Evolutionary conservation across 768 basidiomycete species (phyloP).

Genomic region (Tephrocybe sp.): DNA sequence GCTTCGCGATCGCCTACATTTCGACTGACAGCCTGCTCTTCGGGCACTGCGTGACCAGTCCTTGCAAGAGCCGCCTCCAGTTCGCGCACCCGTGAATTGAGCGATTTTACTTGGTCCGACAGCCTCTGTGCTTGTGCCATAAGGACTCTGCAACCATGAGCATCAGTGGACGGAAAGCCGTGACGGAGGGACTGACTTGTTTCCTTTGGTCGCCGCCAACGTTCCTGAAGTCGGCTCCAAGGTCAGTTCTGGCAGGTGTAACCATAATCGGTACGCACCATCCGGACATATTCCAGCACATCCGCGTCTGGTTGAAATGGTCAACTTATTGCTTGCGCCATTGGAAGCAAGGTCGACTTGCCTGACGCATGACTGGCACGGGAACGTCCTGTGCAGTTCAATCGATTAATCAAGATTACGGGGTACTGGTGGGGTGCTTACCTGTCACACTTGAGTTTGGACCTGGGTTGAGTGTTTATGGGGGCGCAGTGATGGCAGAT

Average conservation of each 20-base stretch:
- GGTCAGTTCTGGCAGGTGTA: not conserved
- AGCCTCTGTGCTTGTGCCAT: constrained; percentile 50
- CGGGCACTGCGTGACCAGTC: constrained; percentile 6
- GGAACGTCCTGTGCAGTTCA: constrained; percentile 42
- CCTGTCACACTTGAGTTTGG: constrained; percentile 58
- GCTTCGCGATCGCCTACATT: constrained; percentile 12
- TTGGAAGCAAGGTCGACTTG: not conserved
- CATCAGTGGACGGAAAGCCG: not conserved
- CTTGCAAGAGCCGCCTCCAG: constrained; percentile 42
- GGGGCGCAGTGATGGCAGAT: not conserved
- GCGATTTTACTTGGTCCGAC: constrained; percentile 43
- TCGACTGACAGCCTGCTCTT: not conserved
- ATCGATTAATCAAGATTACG: constrained; percentile 7
- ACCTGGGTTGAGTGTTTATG: constrained; percentile 26
- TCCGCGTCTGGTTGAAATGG: constrained; percentile 35
- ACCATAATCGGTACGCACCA: constrained; percentile 26
- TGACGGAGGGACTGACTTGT: constrained; percentile 39
- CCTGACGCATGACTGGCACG: constrained; percentile 55
- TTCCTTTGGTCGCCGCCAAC: constrained; percentile 54
- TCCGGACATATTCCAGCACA: constrained; percentile 54
- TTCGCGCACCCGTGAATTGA: constrained; percentile 42
- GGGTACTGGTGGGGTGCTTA: constrained; percentile 5
- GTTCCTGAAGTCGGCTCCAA: constrained; percentile 32
- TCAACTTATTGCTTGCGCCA: not conserved
- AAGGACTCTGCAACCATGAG: constrained; percentile 37